Base-by-base conservation (phyloP, 2,329 filamentous ascomycete species). In the Akanthomyces dipterigenus region DNA sequence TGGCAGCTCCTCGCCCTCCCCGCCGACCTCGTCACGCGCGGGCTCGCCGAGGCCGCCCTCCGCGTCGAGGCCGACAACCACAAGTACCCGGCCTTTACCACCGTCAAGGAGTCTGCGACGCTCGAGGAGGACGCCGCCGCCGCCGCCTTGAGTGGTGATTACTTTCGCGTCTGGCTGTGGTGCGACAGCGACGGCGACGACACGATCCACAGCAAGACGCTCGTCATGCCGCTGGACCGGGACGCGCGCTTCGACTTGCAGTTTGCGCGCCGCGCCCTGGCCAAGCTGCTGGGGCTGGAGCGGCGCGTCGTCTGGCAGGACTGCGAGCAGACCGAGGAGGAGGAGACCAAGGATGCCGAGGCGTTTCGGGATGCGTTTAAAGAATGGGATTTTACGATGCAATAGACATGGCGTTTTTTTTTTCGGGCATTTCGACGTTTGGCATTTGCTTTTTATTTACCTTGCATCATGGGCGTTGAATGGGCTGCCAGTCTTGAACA, bases 1-100 rank as follows among this genome's bases (percentile, higher is more conserved):
- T 97, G 93, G 95, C 96, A 99, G 74, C 89, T 96, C 67, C 77
- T 98, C 34, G 91, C 95, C 1, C 79, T 96, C 0, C 84, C 89
- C 0, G 78, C 82, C 0, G 81, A 88, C 11, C 77, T 91, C 49
- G 82, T 96, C 55, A 77, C 76, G 22, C 85, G 86, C 51, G 89
- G 90, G 0, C 79, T 96, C 1, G 90, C 96, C 0, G 91, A 96
- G 72, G 91, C 90, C 0, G 93, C 88, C 0, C 97, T 99, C 77
- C 88, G 88, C 58, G 90, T 96, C 1, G 87, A 96, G 70, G 92
- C 91, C 0, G 89, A 96, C 71, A 96, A 96, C 67, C 71, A 79
- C 51, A 73, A 78, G 61, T 82, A 84, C 61, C 83, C 85, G 0
- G 67, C 75, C 42, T 82, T 88, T 55, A 70, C 76, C 55, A 73